phyloP scores from a whole-genome alignment of 2,329 filamentous ascomycete genomes.

The Verticillium nonalfalfae region DNA sequence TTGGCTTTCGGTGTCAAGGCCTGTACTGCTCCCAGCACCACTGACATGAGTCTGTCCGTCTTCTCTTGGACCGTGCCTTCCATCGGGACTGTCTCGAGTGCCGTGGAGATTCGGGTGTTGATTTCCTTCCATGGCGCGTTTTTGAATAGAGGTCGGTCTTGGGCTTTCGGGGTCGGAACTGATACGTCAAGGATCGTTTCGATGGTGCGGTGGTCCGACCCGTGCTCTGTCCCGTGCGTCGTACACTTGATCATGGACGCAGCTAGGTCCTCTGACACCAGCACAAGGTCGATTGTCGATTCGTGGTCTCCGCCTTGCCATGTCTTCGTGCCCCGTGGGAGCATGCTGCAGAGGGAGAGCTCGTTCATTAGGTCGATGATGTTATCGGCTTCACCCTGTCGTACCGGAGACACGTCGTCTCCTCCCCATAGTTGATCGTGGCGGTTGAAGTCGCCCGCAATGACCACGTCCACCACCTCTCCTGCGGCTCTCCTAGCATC shows the following conservation, averaged over 20 bases:
- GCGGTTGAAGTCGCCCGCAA: slow-evolving; percentile 13
- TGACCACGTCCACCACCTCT: slow-evolving; percentile 3
- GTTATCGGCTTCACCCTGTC: slow-evolving; percentile 26
- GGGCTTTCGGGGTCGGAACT: slow-evolving; percentile 1
- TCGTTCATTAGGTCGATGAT: slow-evolving; percentile 28
- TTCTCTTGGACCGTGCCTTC: slow-evolving; percentile 2
- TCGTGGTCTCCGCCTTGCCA: slow-evolving; percentile 17
- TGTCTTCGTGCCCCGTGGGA: slow-evolving; percentile 21
- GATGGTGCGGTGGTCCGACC: slow-evolving; percentile 23
- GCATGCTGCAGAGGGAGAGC: slow-evolving; percentile 22
- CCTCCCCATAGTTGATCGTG: slow-evolving; percentile 14
- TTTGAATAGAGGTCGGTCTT: slow-evolving; percentile 15
- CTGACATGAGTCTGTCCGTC: slow-evolving; percentile 1
- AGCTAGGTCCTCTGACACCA: slow-evolving; percentile 15
- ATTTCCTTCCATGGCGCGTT: slow-evolving; percentile 20
- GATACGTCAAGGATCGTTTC: slow-evolving; percentile 19
- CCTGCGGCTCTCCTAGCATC: neutral
- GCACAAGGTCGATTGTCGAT: slow-evolving; percentile 18
- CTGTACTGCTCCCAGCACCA: neutral
- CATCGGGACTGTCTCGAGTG: slow-evolving; percentile 16
- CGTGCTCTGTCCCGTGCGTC: slow-evolving; percentile 13
- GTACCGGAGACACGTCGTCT: slow-evolving; percentile 8
- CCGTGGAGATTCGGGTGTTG: slow-evolving; percentile 6
- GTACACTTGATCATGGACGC: slow-evolving; percentile 9
- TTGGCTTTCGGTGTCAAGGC: slow-evolving; percentile 15